Evolutionary conservation across 257 asterid genomes (phyloP).

Genomic region (Nicotiana tabacum): DNA sequence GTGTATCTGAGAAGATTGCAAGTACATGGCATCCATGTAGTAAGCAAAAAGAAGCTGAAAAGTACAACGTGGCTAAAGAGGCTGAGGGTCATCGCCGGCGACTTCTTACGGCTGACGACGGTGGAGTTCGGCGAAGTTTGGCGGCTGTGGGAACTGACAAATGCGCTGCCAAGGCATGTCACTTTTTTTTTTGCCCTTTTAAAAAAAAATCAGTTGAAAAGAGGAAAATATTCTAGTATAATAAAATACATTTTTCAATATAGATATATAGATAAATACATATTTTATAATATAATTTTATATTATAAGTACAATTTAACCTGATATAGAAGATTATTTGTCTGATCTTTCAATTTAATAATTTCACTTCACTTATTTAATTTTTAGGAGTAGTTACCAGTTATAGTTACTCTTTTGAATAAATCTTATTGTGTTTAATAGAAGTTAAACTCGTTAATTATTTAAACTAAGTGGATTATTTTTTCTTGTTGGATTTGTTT

Average conservation of each 20-base stretch:
- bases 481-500: neutral
- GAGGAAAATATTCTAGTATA: neutral
- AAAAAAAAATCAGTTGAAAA: neutral
- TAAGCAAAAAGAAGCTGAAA: constrained; percentile 34
- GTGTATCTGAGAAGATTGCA: constrained; percentile 48
- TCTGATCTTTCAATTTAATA: too few relatives aligned
- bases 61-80: too few relatives aligned
- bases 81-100: constrained; percentile 41
- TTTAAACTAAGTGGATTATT: neutral
- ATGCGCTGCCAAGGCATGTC: constrained; percentile 52
- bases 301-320: too few relatives aligned
- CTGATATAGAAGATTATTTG: too few relatives aligned
- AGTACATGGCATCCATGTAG: constrained; percentile 85
- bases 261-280: too few relatives aligned
- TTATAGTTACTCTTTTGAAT: too few relatives aligned
- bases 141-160: constrained; percentile 48
- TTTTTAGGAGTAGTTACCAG: too few relatives aligned
- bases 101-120: constrained; percentile 32
- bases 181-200: neutral
- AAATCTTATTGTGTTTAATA: too few relatives aligned
- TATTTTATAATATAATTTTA: too few relatives aligned
- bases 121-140: constrained; percentile 46
- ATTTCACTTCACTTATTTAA: too few relatives aligned
- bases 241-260: too few relatives aligned
- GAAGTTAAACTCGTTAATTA: too few relatives aligned